A percentile compares a stretch with the other conserved stretches of the same genome.
phyloP scores from a whole-genome alignment of 352 stramenopile species.

The Pythium rishiriense region DNA sequence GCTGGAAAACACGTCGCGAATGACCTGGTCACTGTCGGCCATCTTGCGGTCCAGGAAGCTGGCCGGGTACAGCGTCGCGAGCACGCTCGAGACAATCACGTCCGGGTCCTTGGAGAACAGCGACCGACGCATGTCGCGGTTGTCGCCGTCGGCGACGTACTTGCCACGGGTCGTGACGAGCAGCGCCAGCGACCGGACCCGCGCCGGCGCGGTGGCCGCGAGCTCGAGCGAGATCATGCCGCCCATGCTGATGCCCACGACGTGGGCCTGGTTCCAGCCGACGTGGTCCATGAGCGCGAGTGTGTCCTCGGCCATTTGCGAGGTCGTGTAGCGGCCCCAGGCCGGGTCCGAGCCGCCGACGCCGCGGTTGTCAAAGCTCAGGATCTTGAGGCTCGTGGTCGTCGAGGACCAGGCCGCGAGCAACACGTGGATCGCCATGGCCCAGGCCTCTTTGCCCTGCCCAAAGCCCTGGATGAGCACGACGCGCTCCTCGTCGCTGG shows the following conservation, averaged over 20 bases:
- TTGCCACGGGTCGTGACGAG: conserved; percentile 50
- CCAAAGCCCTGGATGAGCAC: conserved; percentile 36
- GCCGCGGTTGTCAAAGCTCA: conserved; percentile 67
- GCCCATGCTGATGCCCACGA: conserved; percentile 40
- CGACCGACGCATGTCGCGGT: conserved; percentile 24
- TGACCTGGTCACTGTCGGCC: conserved; percentile 21
- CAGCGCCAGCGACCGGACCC: conserved; percentile 52
- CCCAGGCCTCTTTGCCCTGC: conserved; percentile 27
- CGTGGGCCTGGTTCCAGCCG: conserved; percentile 44
- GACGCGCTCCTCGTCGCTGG: conserved; percentile 18
- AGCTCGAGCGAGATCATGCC: conserved; percentile 62
- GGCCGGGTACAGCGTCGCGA: conserved; percentile 39
- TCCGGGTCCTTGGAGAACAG: conserved; percentile 37
- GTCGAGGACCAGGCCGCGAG: conserved; percentile 8
- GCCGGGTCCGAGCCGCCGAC: conserved; percentile 44
- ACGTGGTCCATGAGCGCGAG: conserved; percentile 54
- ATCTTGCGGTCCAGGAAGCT: conserved; percentile 36
- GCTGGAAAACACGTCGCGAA: conserved; percentile 17
- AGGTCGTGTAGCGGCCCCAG: conserved; percentile 56
- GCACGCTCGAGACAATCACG: conserved; percentile 29
- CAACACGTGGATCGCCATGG: conserved; percentile 19
- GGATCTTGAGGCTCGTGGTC: conserved; percentile 36
- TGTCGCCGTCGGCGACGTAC: conserved; percentile 32
- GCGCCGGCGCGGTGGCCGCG: conserved; percentile 37
- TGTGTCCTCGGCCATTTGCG: conserved; percentile 59